Evolutionary conservation across 768 basidiomycete species (phyloP).

Genomic region (Gautieria morchelliformis): DNA sequence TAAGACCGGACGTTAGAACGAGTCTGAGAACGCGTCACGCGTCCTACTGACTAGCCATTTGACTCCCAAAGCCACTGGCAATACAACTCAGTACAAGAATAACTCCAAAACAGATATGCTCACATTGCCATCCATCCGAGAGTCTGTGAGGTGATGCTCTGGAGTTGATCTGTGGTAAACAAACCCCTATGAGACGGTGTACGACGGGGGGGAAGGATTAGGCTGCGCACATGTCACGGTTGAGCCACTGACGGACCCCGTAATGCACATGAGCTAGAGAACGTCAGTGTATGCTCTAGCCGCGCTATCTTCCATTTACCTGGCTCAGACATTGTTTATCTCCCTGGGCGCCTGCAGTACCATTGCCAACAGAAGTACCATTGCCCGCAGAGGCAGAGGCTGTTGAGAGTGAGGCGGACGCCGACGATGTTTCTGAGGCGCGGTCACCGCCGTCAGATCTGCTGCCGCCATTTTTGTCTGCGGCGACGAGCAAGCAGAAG

Average conservation of each 20-base stretch:
- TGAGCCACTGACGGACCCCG: conserved; percentile 36
- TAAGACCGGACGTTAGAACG: not conserved
- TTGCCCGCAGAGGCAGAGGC: not conserved
- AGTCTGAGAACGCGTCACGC: not conserved
- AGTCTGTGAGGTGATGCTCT: conserved; percentile 28
- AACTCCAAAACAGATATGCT: conserved; percentile 10
- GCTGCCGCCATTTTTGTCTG: not conserved
- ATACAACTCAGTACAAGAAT: not conserved
- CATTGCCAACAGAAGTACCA: not conserved
- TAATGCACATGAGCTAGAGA: conserved; percentile 37
- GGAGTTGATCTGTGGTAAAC: conserved; percentile 29
- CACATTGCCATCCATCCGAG: conserved; percentile 59
- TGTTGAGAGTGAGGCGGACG: not conserved
- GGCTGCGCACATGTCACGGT: conserved; percentile 32
- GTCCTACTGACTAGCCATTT: conserved; percentile 31
- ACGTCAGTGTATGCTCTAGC: not conserved
- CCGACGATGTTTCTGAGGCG: not conserved
- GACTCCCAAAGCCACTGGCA: conserved; percentile 46
- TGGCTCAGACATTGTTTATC: conserved; percentile 5
- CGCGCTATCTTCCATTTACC: not conserved
- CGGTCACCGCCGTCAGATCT: not conserved
- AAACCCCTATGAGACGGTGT: not conserved
- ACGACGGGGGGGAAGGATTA: not conserved
- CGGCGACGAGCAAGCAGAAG: not conserved
- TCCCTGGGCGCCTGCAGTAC: not conserved